These are phyloP conservation scores for Coniochaeta sp. DNA, from an alignment of 2,329 filamentous ascomycete species.

Conservation along the genomic window DNA sequence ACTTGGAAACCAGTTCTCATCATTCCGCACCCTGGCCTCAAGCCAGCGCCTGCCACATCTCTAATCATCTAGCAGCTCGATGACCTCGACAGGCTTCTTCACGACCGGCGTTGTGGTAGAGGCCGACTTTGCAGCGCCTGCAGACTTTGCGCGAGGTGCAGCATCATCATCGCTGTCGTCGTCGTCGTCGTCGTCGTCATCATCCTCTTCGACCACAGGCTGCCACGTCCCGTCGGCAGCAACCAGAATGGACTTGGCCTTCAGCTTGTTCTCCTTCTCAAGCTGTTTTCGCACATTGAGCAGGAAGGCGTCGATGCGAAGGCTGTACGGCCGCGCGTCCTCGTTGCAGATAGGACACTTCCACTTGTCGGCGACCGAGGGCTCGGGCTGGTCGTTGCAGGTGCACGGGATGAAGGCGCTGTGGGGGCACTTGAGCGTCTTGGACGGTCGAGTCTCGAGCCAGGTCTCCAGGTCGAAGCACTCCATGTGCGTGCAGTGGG, in stretches of 20 bases:
- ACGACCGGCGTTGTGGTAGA: neutral
- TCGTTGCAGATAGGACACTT: slow-evolving; percentile 74
- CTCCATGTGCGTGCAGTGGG: slow-evolving; percentile 66
- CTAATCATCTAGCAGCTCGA: slow-evolving; percentile 5
- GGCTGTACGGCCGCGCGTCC: slow-evolving; percentile 66
- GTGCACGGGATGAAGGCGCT: slow-evolving; percentile 20
- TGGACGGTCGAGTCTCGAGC: slow-evolving; percentile 55
- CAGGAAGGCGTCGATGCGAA: slow-evolving; percentile 71
- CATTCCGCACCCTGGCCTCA: neutral
- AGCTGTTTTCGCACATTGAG: slow-evolving; percentile 51
- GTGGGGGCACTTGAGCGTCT: slow-evolving; percentile 28
- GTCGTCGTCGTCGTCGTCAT: slow-evolving; percentile 17
- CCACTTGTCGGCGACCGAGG: slow-evolving; percentile 63
- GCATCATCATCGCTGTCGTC: slow-evolving; percentile 18
- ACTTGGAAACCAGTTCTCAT: too few species aligned
- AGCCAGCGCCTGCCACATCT: neutral
- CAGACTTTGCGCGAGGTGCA: neutral
- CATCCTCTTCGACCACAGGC: slow-evolving; percentile 25
- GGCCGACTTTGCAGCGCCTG: neutral
- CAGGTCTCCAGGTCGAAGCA: slow-evolving; percentile 88
- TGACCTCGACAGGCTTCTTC: slow-evolving; percentile 2
- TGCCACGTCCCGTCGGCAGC: slow-evolving; percentile 59
- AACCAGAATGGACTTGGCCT: slow-evolving; percentile 54
- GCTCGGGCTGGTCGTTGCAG: slow-evolving; percentile 32
- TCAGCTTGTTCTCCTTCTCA: slow-evolving; percentile 34